Base-by-base conservation (phyloP, 352 stramenopile species). In the Blastocystis sp. region DNA sequence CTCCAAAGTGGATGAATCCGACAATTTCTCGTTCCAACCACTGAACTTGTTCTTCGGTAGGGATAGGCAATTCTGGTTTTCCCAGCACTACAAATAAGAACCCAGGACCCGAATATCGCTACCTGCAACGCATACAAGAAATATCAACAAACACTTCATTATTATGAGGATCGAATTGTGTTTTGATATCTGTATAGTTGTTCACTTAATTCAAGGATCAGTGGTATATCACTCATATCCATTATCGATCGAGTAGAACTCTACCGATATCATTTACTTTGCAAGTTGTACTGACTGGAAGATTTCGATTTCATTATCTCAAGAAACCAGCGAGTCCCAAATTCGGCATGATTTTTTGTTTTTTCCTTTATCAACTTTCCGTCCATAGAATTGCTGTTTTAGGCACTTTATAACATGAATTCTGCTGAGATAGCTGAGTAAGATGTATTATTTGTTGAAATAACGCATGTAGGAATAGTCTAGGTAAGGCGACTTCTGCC, bases 31-130 rank as follows among this genome's bases (percentile, higher is more conserved):
- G 29, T n/a, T 88, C 66, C 11, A 79, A 61, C 77, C 77, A 88
- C 26, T 79, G 77, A 53, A 26, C 66, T 77, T 88, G 77, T n/a
- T 88, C 66, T 47, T 88, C 77, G 2, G 77, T 88, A n/a, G 77
- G 77, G 53, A 76, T 54, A 18, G 77, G 77, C 13, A 88, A 23
- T 39, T 76, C 41, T 26, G 43, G 62, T n/a, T 77, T 79, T 34
- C 56, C 61, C 15, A 88, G 41, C 9, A 47, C 77, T 88, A 88
- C 15, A 13, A 20, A 66, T 79, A 63, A 61, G 11, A 50, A 18
- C 0, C 11, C 18, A 56, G 23, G 3, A 26, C 0, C 1, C 39
- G 5, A 18, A 55, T 59, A 3, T 4, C 26, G 2, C 3, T 88
- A 88, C 62, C 77, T 8, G 18, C 11, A 13, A 13, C 26, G 76